phyloP scores from a whole-genome alignment of 2,329 filamentous ascomycete species.

The Diaporthe citri region DNA sequence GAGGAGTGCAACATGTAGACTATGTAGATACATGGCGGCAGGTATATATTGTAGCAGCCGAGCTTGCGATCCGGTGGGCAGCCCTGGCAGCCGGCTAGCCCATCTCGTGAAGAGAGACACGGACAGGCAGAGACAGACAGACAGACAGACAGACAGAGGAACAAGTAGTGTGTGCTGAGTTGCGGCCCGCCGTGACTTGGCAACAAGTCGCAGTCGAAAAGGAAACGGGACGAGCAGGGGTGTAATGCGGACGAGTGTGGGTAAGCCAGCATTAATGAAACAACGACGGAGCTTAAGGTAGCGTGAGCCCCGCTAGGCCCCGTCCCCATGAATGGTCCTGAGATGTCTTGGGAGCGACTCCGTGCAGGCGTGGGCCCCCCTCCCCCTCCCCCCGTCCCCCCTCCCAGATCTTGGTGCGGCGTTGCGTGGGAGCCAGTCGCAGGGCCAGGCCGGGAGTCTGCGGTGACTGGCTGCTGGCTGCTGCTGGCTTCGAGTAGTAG shows the following conservation, averaged over 20 bases:
- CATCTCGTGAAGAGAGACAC: background rate
- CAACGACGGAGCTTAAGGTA: conserved; percentile 42
- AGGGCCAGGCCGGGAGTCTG: conserved; percentile 28
- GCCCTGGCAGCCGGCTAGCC: background rate
- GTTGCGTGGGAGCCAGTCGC: conserved; percentile 38
- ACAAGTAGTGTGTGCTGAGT: conserved; percentile 12
- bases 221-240: conserved; percentile 34
- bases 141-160: no score
- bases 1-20: background rate
- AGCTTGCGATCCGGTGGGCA: background rate
- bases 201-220: conserved; percentile 26
- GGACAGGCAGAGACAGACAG: background rate
- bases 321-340: conserved; percentile 37
- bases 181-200: conserved; percentile 33
- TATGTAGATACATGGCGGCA: background rate
- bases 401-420: conserved; percentile 25
- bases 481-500: background rate
- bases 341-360: conserved; percentile 34
- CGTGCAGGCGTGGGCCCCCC: conserved; percentile 13
- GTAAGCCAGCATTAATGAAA: conserved; percentile 41
- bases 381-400: background rate
- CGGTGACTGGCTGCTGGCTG: background rate
- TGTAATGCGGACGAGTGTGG: conserved; percentile 37
- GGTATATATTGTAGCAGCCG: background rate
- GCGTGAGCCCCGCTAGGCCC: conserved; percentile 38